Base-by-base conservation (phyloP, 352 stramenopile genomes). In the Phytophthora idaei region DNA sequence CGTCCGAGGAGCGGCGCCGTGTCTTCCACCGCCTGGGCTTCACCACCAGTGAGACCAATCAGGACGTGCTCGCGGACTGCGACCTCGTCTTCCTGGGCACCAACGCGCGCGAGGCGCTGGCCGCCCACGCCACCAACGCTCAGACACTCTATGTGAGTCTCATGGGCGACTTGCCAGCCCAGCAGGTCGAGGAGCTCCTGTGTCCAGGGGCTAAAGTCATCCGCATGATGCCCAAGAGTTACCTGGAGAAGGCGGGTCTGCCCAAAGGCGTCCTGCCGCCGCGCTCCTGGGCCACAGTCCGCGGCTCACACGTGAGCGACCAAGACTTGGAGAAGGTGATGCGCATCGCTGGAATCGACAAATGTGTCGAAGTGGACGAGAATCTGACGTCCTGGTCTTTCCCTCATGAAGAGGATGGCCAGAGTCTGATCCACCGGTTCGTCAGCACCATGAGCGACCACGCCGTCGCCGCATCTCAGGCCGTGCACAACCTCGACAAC, bases 51-150 rank as follows among this genome's bases (percentile, higher is more conserved):
- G 79, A 75, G 4, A 51, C 73, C 15, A 87, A 88, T 56, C 70
- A 85, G 52, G 64, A 84, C 50, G 78, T 92, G 21, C 57, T 92
- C n/a, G 71, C 73, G 4, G 80, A 89, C 64, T 92, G 83, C 55
- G 81, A 92, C 67, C 61, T 92, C 27, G 83, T 92, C 28, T 90
- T 92, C 57, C 63, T 92, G 29, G 81, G 79, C 50, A 90, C 81
- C 11, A 86, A 77, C 47, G 74, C 70, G 1, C 79, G 76, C 12
- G 66, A 87, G 32, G 81, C 78, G 49, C 67, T 92, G 34, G 67
- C 68, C 31, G 58, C 66, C 4, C 65, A 64, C 9, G 52, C 73
- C n/a, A 62, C 57, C 10, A 73, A 67, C 32, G 58, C 51, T 15
- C 77, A 87, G 53, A 87, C 76, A 28, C 78, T 92, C 2, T 92